These are phyloP conservation scores for Podaxis pistillaris DNA, from an alignment of 768 basidiomycete species.

Conservation along the genomic window DNA sequence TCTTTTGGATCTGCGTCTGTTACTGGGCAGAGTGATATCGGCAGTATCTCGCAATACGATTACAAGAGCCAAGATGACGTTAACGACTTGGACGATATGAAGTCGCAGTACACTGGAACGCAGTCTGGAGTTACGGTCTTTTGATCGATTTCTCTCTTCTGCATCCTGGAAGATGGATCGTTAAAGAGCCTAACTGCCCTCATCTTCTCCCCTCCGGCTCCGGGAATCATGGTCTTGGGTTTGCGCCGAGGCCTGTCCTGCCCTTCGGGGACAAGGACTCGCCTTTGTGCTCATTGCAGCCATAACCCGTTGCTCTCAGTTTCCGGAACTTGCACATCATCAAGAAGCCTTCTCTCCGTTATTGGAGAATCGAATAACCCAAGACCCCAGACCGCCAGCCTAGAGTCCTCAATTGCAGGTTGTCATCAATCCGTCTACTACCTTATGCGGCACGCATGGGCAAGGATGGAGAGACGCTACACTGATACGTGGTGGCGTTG, in stretches of 20 bases:
- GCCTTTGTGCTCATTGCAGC: slow-evolving; percentile 1
- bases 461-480: not conserved
- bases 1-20: slow-evolving; percentile 72
- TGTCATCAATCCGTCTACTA: not conserved
- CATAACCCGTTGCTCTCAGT: slow-evolving; percentile 1
- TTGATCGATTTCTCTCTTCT: slow-evolving; percentile 38
- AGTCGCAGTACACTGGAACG: slow-evolving; percentile 84
- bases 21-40: slow-evolving; percentile 73
- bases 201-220: not conserved
- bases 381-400: not conserved
- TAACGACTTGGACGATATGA: slow-evolving; percentile 80
- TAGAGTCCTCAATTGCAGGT: not conserved
- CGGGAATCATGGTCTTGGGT: slow-evolving; percentile 4
- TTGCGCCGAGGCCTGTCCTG: not conserved
- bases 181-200: not conserved
- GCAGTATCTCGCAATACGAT: slow-evolving; percentile 73
- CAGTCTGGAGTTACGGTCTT: slow-evolving; percentile 86
- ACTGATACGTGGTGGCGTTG: not conserved
- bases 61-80: slow-evolving; percentile 91
- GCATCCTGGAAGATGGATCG: not conserved
- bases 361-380: not conserved
- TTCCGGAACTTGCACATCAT: not conserved
- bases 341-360: not conserved
- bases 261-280: not conserved
- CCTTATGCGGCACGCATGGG: not conserved